Percentiles rank a stretch among this genome's conserved stretches.
Evolutionary conservation across 805 yeast genomes (phyloP).

Genomic region (Starmerella floricola): DNA sequence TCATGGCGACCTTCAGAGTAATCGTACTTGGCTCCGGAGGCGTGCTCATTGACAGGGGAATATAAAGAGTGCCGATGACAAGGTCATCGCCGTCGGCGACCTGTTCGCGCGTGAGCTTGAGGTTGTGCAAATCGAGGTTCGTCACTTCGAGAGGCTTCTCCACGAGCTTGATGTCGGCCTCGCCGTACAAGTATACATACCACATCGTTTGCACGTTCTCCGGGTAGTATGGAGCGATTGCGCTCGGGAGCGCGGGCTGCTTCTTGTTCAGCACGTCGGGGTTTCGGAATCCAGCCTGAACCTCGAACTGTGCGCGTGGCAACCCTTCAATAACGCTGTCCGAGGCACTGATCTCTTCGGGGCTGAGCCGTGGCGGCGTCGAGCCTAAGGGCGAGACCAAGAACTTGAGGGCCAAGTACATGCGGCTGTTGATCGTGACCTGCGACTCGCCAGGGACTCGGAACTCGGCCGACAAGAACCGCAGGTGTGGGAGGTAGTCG

Average conservation of each 20-base stretch:
- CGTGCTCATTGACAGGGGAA: conserved; percentile 61
- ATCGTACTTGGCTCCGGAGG: conserved; percentile 58
- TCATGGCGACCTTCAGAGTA: conserved; percentile 58
- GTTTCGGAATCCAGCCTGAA: conserved; percentile 5
- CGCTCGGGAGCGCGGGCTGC: conserved; percentile 59
- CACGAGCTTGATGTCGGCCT: conserved; percentile 66
- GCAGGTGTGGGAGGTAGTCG: conserved; percentile 51
- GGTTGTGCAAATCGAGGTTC: conserved; percentile 43
- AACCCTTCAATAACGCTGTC: too few species aligned
- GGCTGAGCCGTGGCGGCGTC: conserved; percentile 12
- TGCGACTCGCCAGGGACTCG: conserved; percentile 74
- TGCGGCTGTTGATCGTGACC: conserved; percentile 59
- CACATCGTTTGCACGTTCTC: conserved; percentile 39
- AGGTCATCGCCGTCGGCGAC: conserved; percentile 31
- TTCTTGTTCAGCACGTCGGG: conserved; percentile 40
- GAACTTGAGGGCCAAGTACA: conserved; percentile 66
- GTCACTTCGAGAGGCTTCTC: conserved; percentile 33
- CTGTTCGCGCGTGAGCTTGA: conserved; percentile 41
- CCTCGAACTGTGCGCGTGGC: conserved; percentile 6
- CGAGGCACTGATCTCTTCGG: conserved; percentile 16
- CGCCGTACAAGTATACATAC: conserved; percentile 57
- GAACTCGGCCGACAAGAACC: conserved; percentile 58
- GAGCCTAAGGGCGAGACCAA: conserved; percentile 59
- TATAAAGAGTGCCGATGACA: conserved; percentile 58
- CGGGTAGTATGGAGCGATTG: conserved; percentile 71